Conservation (phyloP, 768 basidiomycete species). For the Psilocybe cyanescens region DNA sequence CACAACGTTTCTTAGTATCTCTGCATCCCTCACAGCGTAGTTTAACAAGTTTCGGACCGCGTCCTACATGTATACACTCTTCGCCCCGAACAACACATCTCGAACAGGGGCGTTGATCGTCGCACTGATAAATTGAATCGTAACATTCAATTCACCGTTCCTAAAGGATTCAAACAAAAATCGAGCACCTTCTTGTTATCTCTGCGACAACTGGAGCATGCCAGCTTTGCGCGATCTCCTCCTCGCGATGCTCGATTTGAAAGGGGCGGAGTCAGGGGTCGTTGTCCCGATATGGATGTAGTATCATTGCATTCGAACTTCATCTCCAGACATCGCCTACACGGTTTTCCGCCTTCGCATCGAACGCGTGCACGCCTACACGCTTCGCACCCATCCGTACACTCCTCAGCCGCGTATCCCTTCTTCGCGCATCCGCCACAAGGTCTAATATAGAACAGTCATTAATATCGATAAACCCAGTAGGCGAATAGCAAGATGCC, state of each 20-base stretch:
- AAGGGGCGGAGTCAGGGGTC: constrained; percentile 12
- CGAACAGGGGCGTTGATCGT: constrained; percentile 64
- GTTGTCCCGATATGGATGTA: constrained; percentile 24
- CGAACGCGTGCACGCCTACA: constrained; percentile 62
- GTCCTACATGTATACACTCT: constrained; percentile 59
- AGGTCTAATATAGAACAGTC: constrained; percentile 40
- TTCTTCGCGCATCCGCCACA: constrained; percentile 62
- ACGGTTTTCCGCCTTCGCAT: constrained; percentile 53
- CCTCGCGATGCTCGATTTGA: constrained; percentile 26
- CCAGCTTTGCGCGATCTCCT: constrained; percentile 57
- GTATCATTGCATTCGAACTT: constrained; percentile 57
- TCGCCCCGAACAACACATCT: constrained; percentile 59
- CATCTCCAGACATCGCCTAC: constrained; percentile 55
- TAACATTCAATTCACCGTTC: constrained; percentile 1
- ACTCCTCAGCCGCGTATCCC: constrained; percentile 53
- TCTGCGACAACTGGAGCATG: constrained; percentile 62
- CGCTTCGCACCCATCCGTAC: constrained; percentile 63
- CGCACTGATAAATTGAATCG: constrained; percentile 45
- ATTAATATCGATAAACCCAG: constrained; percentile 1
- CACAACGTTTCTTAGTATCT: constrained; percentile 59
- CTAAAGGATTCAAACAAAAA: neutral
- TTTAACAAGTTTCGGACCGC: constrained; percentile 60
- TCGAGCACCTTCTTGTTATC: constrained; percentile 65
- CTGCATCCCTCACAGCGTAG: constrained; percentile 64
- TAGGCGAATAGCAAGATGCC: neutral